Percentiles rank a stretch among this genome's conserved stretches.
phyloP scores from a whole-genome alignment of 495 filamentous ascomycete species.

The Tuber umbilicatum region DNA sequence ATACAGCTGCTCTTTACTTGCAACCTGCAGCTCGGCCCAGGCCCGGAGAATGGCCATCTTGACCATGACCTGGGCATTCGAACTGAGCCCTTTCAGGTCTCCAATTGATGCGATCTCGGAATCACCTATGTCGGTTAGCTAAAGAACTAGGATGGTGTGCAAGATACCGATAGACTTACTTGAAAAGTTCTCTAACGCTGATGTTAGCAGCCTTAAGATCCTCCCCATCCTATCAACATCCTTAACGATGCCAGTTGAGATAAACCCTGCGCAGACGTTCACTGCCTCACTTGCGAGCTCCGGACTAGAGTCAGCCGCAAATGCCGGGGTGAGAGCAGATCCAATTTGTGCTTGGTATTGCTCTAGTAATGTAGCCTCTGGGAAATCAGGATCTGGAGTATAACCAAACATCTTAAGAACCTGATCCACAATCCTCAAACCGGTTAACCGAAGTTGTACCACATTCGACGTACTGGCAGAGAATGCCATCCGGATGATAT shows the following conservation, averaged over 20 bases:
- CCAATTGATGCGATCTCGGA: slow-evolving; percentile 82
- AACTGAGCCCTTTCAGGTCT: slow-evolving; percentile 84
- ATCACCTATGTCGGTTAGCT: slow-evolving; percentile 46
- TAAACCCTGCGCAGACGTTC: slow-evolving; percentile 95
- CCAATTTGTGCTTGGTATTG: slow-evolving; percentile 98
- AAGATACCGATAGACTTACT: slow-evolving; percentile 43
- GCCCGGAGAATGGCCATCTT: slow-evolving; percentile 95
- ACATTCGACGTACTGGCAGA: slow-evolving; percentile 93
- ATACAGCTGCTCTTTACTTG: slow-evolving; percentile 87
- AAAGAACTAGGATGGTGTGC: background rate
- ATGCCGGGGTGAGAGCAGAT: slow-evolving; percentile 91
- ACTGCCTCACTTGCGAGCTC: slow-evolving; percentile 92
- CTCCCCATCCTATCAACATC: slow-evolving; percentile 97
- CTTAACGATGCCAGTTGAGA: slow-evolving; percentile 93
- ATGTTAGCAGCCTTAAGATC: slow-evolving; percentile 86
- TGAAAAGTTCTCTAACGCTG: slow-evolving; percentile 86
- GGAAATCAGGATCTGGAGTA: slow-evolving; percentile 89
- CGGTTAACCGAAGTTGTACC: slow-evolving; percentile 77
- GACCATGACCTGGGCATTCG: slow-evolving; percentile 97
- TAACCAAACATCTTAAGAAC: slow-evolving; percentile 94
- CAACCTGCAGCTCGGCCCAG: slow-evolving; percentile 97
- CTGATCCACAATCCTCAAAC: slow-evolving; percentile 85
- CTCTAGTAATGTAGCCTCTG: slow-evolving; percentile 88
- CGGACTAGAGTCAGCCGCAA: slow-evolving; percentile 90
- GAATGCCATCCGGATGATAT: slow-evolving; percentile 96